Percentiles rank a stretch among this genome's conserved stretches.
These are phyloP conservation scores for Schwanniomyces sp. DNA, from an alignment of 805 yeast genomes.

Conservation along the genomic window DNA sequence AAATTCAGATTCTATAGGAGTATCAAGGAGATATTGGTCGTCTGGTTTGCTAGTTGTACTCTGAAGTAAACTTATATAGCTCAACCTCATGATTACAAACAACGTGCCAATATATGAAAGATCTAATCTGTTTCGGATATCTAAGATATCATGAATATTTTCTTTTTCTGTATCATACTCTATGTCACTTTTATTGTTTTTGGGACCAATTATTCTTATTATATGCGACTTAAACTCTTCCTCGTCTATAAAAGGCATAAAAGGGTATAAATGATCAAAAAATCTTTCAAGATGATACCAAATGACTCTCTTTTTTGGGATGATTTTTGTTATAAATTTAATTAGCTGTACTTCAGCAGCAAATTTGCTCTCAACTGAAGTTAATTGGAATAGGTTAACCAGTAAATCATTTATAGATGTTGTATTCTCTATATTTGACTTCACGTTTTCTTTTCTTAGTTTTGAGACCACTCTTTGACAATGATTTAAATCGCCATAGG, in stretches of 20 bases:
- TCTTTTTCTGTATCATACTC: constrained; percentile 20
- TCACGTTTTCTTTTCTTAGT: neutral
- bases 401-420: constrained; percentile 16
- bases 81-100: constrained; percentile 40
- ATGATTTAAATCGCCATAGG: neutral
- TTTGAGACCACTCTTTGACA: neutral
- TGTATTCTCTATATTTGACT: constrained; percentile 15
- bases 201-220: neutral
- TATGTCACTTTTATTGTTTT: constrained; percentile 23
- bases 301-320: constrained; percentile 1
- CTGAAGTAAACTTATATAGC: constrained; percentile 38
- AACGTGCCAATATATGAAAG: constrained; percentile 40
- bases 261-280: constrained; percentile 3
- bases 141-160: constrained; percentile 22
- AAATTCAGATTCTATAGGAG: constrained; percentile 47
- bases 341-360: constrained; percentile 28
- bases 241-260: constrained; percentile 6
- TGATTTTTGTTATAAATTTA: constrained; percentile 19
- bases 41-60: constrained; percentile 17
- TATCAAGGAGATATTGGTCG: constrained; percentile 38
- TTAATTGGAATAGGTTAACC: constrained; percentile 21
- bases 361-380: constrained; percentile 30
- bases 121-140: constrained; percentile 37
- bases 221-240: constrained; percentile 1
- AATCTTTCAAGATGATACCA: constrained; percentile 1